Base-by-base conservation (phyloP, 2,329 filamentous ascomycete genomes). In the Cadophora gregata region DNA sequence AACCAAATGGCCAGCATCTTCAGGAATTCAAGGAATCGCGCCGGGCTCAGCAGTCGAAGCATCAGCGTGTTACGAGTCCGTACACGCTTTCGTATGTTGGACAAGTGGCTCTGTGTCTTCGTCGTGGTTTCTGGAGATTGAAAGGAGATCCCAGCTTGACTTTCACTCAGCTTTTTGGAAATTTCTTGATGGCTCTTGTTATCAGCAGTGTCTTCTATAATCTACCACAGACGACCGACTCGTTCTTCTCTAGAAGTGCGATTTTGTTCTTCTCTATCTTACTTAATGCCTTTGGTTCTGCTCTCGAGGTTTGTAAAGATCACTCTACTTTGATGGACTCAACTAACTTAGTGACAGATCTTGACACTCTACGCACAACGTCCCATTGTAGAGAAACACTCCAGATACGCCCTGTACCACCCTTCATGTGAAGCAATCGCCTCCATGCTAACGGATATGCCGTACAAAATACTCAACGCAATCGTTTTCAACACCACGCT, bases 361-460 rank as follows among this genome's bases (percentile, higher is more conserved):
- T 79, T 96, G 0, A n/a, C 70, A 24, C 84, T 97, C 3, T 97
- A 95, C 76, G 86, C 91, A 3, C 93, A 97, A 85, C 90, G 94
- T 47, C 90, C 91, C 0, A 96, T 97, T 73, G 92, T 97, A 69
- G 93, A 97, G 77, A 97, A 97, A 77, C 95, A 97, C 74, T 81
- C 85, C 64, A 88, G 91, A 68, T 97, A 97, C 76, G 93, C 93
- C 24, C 84, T 97, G 16, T 97, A 97, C 74, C 94, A 97, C 74
- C 93, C 95, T 0, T 94, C 91, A 14, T 91, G 93, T 10, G 93
- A 97, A 83, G 93, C 93, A n/a, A 84, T 95, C 59, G 88, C 93
- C 0, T 96, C 92, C 10, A 96, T 97, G 90, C 79, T 97, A 33
- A 90, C 87, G 69, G 93, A 97, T 73, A 80, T 97, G 80, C 94